These are phyloP conservation scores for Warburgia ugandensis DNA, from an alignment of 164 flowering plant species.

Conservation along the genomic window DNA sequence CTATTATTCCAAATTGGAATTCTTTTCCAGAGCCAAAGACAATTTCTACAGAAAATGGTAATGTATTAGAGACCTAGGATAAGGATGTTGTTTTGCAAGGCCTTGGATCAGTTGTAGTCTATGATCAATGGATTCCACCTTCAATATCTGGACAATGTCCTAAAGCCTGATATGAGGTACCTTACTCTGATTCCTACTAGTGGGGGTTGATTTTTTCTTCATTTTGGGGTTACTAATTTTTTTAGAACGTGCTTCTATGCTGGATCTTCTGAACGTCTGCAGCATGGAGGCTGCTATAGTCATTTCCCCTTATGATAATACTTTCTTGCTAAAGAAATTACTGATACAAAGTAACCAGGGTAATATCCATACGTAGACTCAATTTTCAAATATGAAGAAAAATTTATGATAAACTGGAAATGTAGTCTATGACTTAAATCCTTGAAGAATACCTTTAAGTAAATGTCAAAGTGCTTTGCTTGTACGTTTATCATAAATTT, in stretches of 20 bases:
- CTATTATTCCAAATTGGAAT: constrained; percentile 55
- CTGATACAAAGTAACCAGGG: no score
- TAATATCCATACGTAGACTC: no score
- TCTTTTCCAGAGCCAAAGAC: constrained; percentile 55
- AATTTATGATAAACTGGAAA: no score
- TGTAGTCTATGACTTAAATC: no score
- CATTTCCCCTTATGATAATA: no score
- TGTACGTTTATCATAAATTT: no score
- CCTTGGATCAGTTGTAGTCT: constrained; percentile 56
- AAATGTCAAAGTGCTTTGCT: no score
- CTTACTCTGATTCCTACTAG: constrained; percentile 1
- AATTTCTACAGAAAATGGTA: constrained; percentile 68
- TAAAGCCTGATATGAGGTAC: constrained; percentile 90
- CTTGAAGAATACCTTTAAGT: no score
- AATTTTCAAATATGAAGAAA: no score
- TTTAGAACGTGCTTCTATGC: background rate
- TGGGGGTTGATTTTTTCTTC: background rate
- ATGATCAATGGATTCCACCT: constrained; percentile 92
- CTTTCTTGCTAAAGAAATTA: no score
- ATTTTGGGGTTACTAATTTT: background rate
- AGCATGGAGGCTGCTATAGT: constrained; percentile 56
- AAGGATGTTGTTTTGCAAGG: constrained; percentile 82
- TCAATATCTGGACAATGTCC: constrained; percentile 79
- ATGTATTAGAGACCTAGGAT: constrained; percentile 57
- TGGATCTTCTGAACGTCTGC: constrained; percentile 11